phyloP scores from a whole-genome alignment of 116 monocot species.

The Zostera marina region DNA sequence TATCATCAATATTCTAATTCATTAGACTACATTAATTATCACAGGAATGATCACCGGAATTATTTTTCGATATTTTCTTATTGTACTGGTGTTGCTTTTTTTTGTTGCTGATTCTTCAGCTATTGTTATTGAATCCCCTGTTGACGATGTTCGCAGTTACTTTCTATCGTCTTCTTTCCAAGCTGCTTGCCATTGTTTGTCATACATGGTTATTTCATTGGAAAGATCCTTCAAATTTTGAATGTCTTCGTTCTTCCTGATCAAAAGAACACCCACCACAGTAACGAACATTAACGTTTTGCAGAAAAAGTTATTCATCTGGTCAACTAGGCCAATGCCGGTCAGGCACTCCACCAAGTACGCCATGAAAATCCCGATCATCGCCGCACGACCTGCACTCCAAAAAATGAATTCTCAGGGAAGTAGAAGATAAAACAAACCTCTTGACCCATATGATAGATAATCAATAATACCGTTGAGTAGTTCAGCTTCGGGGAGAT shows the following conservation, averaged over 20 bases:
- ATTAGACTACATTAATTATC: too few relatives aligned
- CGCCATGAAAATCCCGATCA: constrained; percentile 97
- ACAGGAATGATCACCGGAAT: too few relatives aligned
- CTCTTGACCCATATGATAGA: not conserved
- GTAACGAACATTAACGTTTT: constrained; percentile 67
- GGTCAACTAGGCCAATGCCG: constrained; percentile 81
- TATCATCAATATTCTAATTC: too few relatives aligned
- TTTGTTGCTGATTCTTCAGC: too few relatives aligned
- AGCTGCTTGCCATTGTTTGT: constrained; percentile 97
- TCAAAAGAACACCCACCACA: constrained; percentile 52
- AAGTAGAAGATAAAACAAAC: too few relatives aligned
- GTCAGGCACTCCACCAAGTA: constrained; percentile 95
- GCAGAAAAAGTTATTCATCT: constrained; percentile 97
- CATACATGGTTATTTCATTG: constrained; percentile 87
- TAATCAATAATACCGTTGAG: constrained; percentile 51
- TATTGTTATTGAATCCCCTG: too few relatives aligned
- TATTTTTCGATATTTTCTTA: too few relatives aligned
- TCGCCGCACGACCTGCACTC: constrained; percentile 94
- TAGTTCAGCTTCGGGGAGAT: constrained; percentile 87
- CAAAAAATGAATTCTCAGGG: too few relatives aligned
- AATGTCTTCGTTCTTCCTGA: constrained; percentile 80
- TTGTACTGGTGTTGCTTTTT: too few relatives aligned
- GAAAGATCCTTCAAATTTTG: constrained; percentile 67
- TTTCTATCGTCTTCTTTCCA: constrained; percentile 66
- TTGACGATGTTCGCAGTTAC: not conserved